Base-by-base conservation (phyloP, 2,329 filamentous ascomycete genomes). In the Penicillium sp. region DNA sequence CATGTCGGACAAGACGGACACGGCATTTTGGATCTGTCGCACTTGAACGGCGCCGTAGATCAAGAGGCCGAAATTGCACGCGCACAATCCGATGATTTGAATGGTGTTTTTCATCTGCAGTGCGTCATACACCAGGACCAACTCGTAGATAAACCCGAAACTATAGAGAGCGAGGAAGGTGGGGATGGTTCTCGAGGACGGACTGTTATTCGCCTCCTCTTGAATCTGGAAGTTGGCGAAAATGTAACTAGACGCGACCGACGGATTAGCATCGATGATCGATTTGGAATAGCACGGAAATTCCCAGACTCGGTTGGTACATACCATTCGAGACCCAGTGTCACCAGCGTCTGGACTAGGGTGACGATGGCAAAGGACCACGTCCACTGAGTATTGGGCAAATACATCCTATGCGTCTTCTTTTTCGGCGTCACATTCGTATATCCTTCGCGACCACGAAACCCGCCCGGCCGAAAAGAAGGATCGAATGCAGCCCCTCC, bases 121-220 rank as follows among this genome's bases (percentile, higher is more conserved):
- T 16, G 94, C 95, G 81, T 99, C 95, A 85, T 93, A 98, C 13
- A 95, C 91, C 56, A 99, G 83, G 30, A 96, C 81, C 35, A 98
- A 81, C 74, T 97, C 89, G 80, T 98, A 99, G 60, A 99, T 78
- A 80, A 96, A 98, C 63, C 92, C 95, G 76, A 99, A 97, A 76
- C 97, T 97, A 82, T 98, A 97, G 51, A 99, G 87, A 26, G 94
- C 92, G 60, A 99, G 84, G 79, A 97, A 98, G 40, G 94, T 98
- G 28, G 95, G 94, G 65, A 99, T 97, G 0, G 93, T 86, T 75
- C 80, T 81, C 52, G 81, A 79, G 53, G 81, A 79, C 52, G 75
- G 80, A 53, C 75, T 71, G 19, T 70, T 64, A 33, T 78, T 73
- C 59, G 79, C 71, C 46, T 80, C 72, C 49, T 81, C 78, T 64